These are phyloP conservation scores for Umbilicaria muhlenbergii DNA, from an alignment of 495 filamentous ascomycete species.

Conservation along the genomic window DNA sequence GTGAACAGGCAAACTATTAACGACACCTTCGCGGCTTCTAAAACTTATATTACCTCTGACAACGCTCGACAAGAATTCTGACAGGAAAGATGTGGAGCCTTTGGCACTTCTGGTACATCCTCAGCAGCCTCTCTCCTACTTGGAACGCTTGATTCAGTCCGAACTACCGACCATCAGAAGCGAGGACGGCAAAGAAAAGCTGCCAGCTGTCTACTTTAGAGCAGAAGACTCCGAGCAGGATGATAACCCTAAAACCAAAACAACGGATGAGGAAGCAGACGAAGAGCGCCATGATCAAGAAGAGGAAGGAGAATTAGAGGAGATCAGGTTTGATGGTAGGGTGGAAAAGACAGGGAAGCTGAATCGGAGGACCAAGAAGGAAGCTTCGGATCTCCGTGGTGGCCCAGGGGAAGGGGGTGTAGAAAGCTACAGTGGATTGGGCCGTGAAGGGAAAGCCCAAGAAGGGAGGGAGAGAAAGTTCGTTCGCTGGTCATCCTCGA, in stretches of 20 bases:
- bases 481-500: conserved; percentile 81
- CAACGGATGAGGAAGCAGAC: conserved; percentile 12
- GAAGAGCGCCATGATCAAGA: conserved; percentile 15
- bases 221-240: conserved; percentile 58
- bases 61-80: conserved; percentile 35
- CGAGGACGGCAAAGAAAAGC: conserved; percentile 41
- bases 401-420: conserved; percentile 35
- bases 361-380: conserved; percentile 12
- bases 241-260: conserved; percentile 26
- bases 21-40: conserved; percentile 76
- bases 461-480: conserved; percentile 31
- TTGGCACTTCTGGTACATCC: conserved; percentile 83
- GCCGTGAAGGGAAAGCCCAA: conserved; percentile 15
- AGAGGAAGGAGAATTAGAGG: conserved; percentile 22
- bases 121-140: conserved; percentile 82
- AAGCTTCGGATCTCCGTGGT: conserved; percentile 11
- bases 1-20: conserved; percentile 62
- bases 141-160: conserved; percentile 80
- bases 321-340: conserved; percentile 35
- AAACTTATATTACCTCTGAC: conserved; percentile 79
- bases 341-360: conserved; percentile 29
- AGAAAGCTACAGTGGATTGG: conserved; percentile 35
- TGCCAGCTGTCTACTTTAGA: conserved; percentile 63
- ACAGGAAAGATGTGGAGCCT: conserved; percentile 56
- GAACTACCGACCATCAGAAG: conserved; percentile 60